Base-by-base conservation (phyloP, 768 basidiomycete species). In the Tylopilus sp. region DNA sequence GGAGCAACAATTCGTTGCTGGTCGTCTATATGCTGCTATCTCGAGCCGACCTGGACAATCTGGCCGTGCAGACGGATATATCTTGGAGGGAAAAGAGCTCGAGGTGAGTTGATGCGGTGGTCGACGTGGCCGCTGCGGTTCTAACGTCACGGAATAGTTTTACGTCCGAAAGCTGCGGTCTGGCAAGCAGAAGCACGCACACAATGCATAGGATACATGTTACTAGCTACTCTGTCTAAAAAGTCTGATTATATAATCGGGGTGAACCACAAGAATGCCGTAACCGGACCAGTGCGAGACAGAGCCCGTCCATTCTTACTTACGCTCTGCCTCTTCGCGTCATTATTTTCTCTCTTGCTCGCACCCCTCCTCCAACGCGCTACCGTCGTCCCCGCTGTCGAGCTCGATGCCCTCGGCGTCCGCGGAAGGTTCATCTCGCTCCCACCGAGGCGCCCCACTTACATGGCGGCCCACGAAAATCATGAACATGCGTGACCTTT, bases 41-140 rank as follows among this genome's bases (percentile, higher is more conserved):
- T 85, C 93, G 53, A 95, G 91, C 71, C 86, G 97, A 71, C 97
- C 97, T 50, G 97, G 97, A 36, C 97, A 99, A 73, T 89, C 85
- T 50, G 97, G 97, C 25, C 93, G 97, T 59, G 85, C 88, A 51
- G 97, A 99, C 71, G 97, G 97, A 47, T 98, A 98, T 75, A 78
- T 99, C 57, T 83, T 99, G 48, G 97, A 99, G 79, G 97, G 97
- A 67, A 94, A 91, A 76, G 97, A 99, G 72, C 85, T 98, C 50
- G 95, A 98, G 82, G 93, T 95, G 58, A 45, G 80, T 53, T 17
- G 41, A 2, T 8, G n/a, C n/a, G 13, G 26, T 3, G 2, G 30
- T 11, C 30, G 22, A 12, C n/a, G n/a, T 21, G 28, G 20, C 4
- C 38, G 26, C 35, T 52, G 48, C 51, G 44, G 42, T 47, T 44